phyloP scores from a whole-genome alignment of 331 rosid genomes.

The Phaseolus coccineus region DNA sequence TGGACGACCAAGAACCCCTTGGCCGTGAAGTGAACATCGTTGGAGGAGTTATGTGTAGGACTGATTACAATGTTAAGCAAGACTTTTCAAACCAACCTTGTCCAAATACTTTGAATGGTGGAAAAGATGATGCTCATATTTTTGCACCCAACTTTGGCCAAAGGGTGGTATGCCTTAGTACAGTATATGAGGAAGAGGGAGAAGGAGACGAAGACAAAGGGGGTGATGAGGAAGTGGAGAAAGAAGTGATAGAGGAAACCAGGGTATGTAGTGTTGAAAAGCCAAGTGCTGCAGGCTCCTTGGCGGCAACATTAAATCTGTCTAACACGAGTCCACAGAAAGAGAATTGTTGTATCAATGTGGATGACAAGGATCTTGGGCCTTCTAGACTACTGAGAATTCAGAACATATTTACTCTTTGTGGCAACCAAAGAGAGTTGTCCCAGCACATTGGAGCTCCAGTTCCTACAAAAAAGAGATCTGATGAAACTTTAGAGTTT shows the following conservation, averaged over 20 bases:
- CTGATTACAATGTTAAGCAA: conserved; percentile 47
- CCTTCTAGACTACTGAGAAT: conserved; percentile 67
- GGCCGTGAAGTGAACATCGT: conserved; percentile 56
- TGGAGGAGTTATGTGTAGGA: conserved; percentile 53
- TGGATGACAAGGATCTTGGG: conserved; percentile 55
- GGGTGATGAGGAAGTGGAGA: conserved; percentile 74
- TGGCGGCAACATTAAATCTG: conserved; percentile 38
- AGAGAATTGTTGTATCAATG: conserved; percentile 51
- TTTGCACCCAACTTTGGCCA: conserved; percentile 61
- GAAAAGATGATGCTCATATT: conserved; percentile 45
- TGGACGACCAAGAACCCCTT: conserved; percentile 81
- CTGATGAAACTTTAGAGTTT: conserved; percentile 48
- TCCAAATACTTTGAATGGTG: conserved; percentile 40
- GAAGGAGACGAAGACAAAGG: conserved; percentile 55
- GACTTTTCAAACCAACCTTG: conserved; percentile 45
- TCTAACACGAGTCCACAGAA: conserved; percentile 49
- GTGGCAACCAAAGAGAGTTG: conserved; percentile 93
- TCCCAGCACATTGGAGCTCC: conserved; percentile 65
- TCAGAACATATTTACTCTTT: conserved; percentile 87
- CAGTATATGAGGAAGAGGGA: conserved; percentile 79
- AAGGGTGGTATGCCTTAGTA: conserved; percentile 61
- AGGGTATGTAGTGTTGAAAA: conserved; percentile 63
- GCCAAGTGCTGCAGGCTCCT: conserved; percentile 30
- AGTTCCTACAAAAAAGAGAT: conserved; percentile 50
- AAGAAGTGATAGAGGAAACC: conserved; percentile 83